phyloP scores from a whole-genome alignment of 345 rosid species.

The Hibiscus tridactylites region DNA sequence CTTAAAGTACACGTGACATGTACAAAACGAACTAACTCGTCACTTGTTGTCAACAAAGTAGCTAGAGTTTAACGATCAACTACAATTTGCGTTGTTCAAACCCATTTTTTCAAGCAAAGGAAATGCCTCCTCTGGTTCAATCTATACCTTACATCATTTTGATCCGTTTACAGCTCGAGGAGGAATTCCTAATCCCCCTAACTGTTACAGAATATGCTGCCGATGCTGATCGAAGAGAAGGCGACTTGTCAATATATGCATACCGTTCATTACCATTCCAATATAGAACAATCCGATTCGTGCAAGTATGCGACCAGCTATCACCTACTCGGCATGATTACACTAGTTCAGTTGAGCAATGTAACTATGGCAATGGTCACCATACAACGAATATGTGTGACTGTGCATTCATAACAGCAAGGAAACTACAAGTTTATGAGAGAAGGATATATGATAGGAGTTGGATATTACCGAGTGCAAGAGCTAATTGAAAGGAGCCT shows the following conservation, averaged over 20 bases:
- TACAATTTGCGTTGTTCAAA: no score
- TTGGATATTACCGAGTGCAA: conserved; percentile 60
- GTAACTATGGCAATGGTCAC: neutral
- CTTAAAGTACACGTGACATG: no score
- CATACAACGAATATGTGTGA: neutral
- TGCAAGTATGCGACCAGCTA: conserved; percentile 93
- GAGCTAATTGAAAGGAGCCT: conserved; percentile 77
- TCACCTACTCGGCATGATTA: conserved; percentile 47
- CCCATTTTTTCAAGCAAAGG: no score
- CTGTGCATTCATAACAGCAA: neutral
- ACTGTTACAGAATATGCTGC: conserved; percentile 71
- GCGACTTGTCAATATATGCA: conserved; percentile 82
- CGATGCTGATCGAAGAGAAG: conserved; percentile 68
- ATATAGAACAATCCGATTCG: conserved; percentile 69
- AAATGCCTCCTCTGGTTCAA: neutral
- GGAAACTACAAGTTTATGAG: neutral
- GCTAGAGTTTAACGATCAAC: no score
- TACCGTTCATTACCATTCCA: conserved; percentile 79
- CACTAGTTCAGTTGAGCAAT: neutral
- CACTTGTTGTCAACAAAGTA: no score
- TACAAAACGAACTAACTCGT: no score
- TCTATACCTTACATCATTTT: conserved; percentile 41
- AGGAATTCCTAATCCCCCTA: conserved; percentile 60
- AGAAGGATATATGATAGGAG: neutral
- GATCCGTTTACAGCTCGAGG: conserved; percentile 46